A percentile compares a stretch with the other conserved stretches of the same genome.
Conservation (phyloP, 352 stramenopile species). For the Aphanomyces invadans region DNA sequence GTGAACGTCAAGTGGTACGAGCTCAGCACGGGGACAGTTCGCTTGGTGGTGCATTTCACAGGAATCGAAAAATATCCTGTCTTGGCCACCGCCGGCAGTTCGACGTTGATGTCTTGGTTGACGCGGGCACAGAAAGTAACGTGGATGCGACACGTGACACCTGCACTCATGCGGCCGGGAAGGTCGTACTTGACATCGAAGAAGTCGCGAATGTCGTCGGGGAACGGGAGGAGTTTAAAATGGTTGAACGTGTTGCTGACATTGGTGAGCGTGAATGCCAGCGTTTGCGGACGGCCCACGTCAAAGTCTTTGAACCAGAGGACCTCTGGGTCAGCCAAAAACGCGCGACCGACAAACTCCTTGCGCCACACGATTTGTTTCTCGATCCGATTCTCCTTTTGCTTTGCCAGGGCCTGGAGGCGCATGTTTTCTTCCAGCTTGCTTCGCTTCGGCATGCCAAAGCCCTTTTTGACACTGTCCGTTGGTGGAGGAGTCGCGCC, state of each 20-base stretch:
- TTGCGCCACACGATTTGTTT: conserved; percentile 74
- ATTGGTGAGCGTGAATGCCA: conserved; percentile 82
- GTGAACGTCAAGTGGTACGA: conserved; percentile 42
- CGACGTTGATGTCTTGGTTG: conserved; percentile 55
- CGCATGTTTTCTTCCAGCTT: conserved; percentile 59
- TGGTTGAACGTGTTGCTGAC: conserved; percentile 89
- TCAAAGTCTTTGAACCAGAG: conserved; percentile 90
- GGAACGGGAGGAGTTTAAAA: conserved; percentile 77
- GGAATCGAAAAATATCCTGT: conserved; percentile 75
- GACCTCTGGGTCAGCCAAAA: conserved; percentile 61
- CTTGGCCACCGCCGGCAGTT: conserved; percentile 56
- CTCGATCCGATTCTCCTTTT: conserved; percentile 51
- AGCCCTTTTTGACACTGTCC: conserved; percentile 29
- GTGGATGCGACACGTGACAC: conserved; percentile 64
- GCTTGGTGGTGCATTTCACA: conserved; percentile 76
- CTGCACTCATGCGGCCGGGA: conserved; percentile 85
- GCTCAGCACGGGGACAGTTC: conserved; percentile 56
- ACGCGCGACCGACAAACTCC: conserved; percentile 68
- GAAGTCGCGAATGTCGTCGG: conserved; percentile 62
- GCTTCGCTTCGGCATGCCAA: conserved; percentile 40
- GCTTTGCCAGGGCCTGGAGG: conserved; percentile 34
- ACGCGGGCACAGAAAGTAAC: conserved; percentile 62
- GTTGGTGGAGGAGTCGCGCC: too few species aligned
- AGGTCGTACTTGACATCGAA: conserved; percentile 85
- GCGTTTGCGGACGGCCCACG: conserved; percentile 47